Base-by-base conservation (phyloP, 176 grass and related monocot genomes). In the Phyllostachys edulis region DNA sequence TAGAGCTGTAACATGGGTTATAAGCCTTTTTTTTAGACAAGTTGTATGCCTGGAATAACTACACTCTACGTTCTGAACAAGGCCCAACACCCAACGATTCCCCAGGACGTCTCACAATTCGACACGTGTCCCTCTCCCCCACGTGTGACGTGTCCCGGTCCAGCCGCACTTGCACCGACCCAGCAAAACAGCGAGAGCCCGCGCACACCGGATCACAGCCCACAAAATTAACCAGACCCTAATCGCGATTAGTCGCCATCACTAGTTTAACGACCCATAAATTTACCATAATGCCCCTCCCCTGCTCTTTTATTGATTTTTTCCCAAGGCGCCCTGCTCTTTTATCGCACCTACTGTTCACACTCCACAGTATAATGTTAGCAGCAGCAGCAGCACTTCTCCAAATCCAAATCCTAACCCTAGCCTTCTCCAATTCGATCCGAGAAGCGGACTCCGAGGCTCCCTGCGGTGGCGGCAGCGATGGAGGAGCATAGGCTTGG, bases 401-500 rank as follows among this genome's bases (percentile, higher is more conserved):
- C n/a, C n/a, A n/a, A n/a, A n/a, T n/a, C n/a, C n/a, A n/a, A n/a
- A n/a, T n/a, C n/a, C n/a, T n/a, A n/a, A n/a, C n/a, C n/a, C n/a
- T n/a, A n/a, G n/a, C n/a, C n/a, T n/a, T 85, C 42, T 34, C 73
- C 32, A 4, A 15, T 34, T 51, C 80, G 67, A 40, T 54, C 78
- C 82, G 8, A 40, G 32, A 54, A 4, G 83, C 39, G 40, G 7
- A 2, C 21, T 24, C 73, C 12, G 63, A 47, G 68, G 29, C 71
- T 65, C 57, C 61, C 36, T 13, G 51, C 36, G 55, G 34, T 55
- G 63, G 39, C 32, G 70, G 32, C 15, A 41, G 84, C 36, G 56
- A 89, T 89, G 87, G 90, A 88, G n/a, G 87, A 82, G 42, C 67
- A 57, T 15, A 82, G 63, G 38, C 64, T 76, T 46, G 84, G 81